phyloP scores from a whole-genome alignment of 2,329 filamentous ascomycete species.

The Xylaria hypoxylon region DNA sequence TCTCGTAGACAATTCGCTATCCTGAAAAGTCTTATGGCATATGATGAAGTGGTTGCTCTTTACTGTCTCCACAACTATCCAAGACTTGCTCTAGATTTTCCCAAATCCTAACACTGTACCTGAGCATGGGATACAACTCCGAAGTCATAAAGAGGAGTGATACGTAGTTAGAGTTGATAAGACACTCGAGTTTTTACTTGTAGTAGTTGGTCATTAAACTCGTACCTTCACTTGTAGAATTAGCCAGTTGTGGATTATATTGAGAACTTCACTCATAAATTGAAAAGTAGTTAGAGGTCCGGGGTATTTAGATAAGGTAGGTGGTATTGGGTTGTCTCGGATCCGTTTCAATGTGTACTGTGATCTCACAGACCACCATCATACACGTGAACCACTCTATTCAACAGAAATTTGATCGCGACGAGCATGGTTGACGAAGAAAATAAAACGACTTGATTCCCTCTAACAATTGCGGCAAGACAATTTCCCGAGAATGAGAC shows the following conservation, averaged over 20 bases:
- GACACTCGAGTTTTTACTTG: neutral
- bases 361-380: too few relatives aligned
- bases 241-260: neutral
- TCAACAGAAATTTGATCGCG: too few relatives aligned
- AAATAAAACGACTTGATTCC: neutral
- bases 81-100: too few relatives aligned
- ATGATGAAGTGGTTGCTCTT: neutral
- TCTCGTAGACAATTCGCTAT: neutral
- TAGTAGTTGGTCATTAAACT: neutral
- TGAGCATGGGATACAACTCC: neutral
- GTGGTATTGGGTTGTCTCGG: slow-evolving; percentile 16
- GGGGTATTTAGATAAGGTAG: neutral
- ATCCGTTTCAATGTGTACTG: slow-evolving; percentile 8
- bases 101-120: neutral
- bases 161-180: neutral
- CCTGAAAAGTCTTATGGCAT: neutral
- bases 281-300: neutral
- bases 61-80: neutral
- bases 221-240: neutral
- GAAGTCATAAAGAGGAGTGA: neutral
- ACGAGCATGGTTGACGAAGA: neutral
- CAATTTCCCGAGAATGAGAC: neutral
- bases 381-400: neutral
- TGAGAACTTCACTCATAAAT: neutral
- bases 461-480: neutral